Evolutionary conservation across 75 land plant species (phyloP).

Genomic region (Sequoia sempervirens): DNA sequence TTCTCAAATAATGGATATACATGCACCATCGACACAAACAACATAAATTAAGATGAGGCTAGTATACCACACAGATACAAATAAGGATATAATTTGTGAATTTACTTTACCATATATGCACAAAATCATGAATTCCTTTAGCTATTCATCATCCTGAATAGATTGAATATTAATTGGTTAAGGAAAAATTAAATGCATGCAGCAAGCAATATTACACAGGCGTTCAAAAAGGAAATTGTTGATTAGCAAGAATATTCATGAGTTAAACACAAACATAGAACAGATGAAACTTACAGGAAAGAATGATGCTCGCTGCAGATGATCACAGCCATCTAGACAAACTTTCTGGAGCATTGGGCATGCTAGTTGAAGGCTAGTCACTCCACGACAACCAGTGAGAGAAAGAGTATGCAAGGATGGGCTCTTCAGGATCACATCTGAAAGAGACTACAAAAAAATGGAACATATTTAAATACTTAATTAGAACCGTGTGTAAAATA

Average conservation of each 20-base stretch:
- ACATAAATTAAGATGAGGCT: background rate
- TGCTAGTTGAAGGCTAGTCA: constrained; percentile 53
- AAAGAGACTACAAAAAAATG: constrained; percentile 59
- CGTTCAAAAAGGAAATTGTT: background rate
- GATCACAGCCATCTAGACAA: constrained; percentile 86
- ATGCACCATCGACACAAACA: background rate
- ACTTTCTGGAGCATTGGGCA: constrained; percentile 74
- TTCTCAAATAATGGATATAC: background rate
- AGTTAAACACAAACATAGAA: constrained; percentile 1
- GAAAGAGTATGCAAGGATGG: constrained; percentile 66
- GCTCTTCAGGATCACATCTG: constrained; percentile 44
- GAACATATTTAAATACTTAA: background rate
- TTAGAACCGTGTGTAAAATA: background rate
- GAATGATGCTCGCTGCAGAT: constrained; percentile 72
- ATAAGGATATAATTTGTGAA: background rate
- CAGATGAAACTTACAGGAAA: constrained; percentile 53
- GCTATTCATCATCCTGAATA: background rate
- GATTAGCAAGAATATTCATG: background rate
- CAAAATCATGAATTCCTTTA: background rate
- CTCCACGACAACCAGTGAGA: constrained; percentile 74
- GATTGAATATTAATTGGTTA: background rate
- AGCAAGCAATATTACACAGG: background rate
- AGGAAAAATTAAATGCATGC: background rate
- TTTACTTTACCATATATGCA: background rate
- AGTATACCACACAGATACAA: background rate